Conservation (phyloP, 129 eudicot genomes). For the Erigeron canadensis region DNA sequence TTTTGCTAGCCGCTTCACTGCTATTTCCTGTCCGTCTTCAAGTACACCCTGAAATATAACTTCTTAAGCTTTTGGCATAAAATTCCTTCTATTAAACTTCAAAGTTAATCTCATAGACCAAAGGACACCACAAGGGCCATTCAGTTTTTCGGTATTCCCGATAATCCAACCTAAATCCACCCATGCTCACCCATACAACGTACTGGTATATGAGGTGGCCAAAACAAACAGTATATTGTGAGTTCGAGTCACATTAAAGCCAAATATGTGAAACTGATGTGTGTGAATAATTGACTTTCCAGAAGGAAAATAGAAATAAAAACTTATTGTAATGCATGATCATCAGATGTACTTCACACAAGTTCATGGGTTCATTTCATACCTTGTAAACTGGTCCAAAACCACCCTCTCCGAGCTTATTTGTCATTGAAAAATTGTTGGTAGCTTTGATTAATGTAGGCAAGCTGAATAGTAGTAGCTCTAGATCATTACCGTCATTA, state of each 20-base stretch:
- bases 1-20: conserved; percentile 49
- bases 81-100: background rate
- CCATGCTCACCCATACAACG: too few relatives aligned
- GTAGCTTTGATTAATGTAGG: conserved; percentile 37
- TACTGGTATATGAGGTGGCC: too few relatives aligned
- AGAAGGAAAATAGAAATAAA: too few relatives aligned
- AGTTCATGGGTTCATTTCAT: background rate
- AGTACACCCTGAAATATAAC: conserved; percentile 26
- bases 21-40: conserved; percentile 35
- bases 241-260: too few relatives aligned
- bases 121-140: too few relatives aligned
- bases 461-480: conserved; percentile 29
- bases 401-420: conserved; percentile 50
- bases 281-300: too few relatives aligned
- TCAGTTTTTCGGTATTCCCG: too few relatives aligned
- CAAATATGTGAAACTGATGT: too few relatives aligned
- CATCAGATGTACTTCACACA: background rate
- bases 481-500: conserved; percentile 18
- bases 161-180: too few relatives aligned
- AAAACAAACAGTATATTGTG: too few relatives aligned
- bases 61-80: background rate
- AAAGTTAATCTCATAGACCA: background rate
- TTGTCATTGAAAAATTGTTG: conserved; percentile 31
- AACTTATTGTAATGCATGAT: background rate
- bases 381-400: conserved; percentile 40